phyloP scores from a whole-genome alignment of 2,329 filamentous ascomycete species.

The Verticillium zaregamsianum region DNA sequence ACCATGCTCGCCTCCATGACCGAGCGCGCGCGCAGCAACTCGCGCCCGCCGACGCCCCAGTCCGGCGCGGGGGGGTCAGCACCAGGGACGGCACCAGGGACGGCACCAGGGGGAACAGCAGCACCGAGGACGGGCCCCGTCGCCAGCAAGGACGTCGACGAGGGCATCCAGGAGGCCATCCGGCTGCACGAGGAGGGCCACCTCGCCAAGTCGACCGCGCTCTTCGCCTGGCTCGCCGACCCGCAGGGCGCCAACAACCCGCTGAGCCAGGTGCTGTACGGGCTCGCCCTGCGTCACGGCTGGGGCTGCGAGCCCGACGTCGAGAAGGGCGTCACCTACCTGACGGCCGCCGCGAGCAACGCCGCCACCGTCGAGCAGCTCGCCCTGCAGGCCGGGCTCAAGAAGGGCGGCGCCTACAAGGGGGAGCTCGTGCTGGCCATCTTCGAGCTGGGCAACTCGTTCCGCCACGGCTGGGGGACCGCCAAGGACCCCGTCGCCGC shows the following conservation, averaged over 20 bases:
- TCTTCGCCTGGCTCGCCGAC: slow-evolving; percentile 83
- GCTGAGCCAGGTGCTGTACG: slow-evolving; percentile 91
- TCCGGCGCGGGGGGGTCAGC: slow-evolving; percentile 5
- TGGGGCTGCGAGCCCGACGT: slow-evolving; percentile 82
- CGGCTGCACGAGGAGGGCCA: slow-evolving; percentile 83
- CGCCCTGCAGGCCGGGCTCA: slow-evolving; percentile 81
- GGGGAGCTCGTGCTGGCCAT: slow-evolving; percentile 95
- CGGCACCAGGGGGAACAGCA: neutral
- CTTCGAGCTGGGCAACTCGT: slow-evolving; percentile 89
- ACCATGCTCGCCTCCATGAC: slow-evolving; percentile 75
- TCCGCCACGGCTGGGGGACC: slow-evolving; percentile 92
- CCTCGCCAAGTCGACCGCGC: slow-evolving; percentile 70
- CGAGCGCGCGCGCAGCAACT: slow-evolving; percentile 40
- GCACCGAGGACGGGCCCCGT: slow-evolving; percentile 21
- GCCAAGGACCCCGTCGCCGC: slow-evolving; percentile 82
- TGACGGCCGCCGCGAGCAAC: slow-evolving; percentile 85
- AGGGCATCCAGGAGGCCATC: slow-evolving; percentile 93
- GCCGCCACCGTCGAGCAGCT: slow-evolving; percentile 81
- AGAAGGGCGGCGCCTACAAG: slow-evolving; percentile 91
- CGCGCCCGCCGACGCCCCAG: slow-evolving; percentile 29
- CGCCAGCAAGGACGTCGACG: slow-evolving; percentile 51
- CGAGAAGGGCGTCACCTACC: slow-evolving; percentile 71
- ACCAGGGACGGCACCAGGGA: too few species aligned
- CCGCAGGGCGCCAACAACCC: slow-evolving; percentile 84
- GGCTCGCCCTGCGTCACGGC: slow-evolving; percentile 87